Evolutionary conservation across 2,329 filamentous ascomycete genomes (phyloP).

Genomic region (Phialophora chinensis): DNA sequence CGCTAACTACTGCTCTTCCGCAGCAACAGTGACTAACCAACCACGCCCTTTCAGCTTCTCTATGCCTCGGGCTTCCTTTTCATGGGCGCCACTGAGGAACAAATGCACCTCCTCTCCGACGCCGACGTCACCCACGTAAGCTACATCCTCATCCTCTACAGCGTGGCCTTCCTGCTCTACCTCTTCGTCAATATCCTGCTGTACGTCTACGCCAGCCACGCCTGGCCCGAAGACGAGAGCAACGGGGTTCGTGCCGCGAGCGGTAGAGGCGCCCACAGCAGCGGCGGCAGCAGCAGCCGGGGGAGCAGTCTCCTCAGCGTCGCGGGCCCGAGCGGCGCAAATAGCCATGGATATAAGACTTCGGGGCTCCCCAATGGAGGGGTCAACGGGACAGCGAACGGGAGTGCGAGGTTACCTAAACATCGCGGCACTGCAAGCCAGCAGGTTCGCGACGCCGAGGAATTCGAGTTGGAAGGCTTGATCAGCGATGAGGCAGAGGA

Average conservation of each 20-base stretch:
- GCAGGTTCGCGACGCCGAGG: conserved; percentile 78
- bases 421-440: conserved; percentile 42
- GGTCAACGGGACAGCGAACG: conserved; percentile 27
- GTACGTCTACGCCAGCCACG: conserved; percentile 75
- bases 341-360: conserved; percentile 20
- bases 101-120: conserved; percentile 78
- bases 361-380: conserved; percentile 23
- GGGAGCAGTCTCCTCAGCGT: conserved; percentile 19
- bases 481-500: conserved; percentile 70
- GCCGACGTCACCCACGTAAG: conserved; percentile 85
- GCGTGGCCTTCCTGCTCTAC: conserved; percentile 86
- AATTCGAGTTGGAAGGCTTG: conserved; percentile 90
- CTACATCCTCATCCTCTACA: conserved; percentile 91
- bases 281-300: conserved; percentile 2
- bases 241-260: conserved; percentile 30
- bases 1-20: conserved; percentile 30
- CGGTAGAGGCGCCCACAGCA: conserved; percentile 8
- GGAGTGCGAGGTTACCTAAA: conserved; percentile 29
- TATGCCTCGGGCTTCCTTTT: conserved; percentile 94
- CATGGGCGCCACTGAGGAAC: conserved; percentile 96
- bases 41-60: conserved; percentile 68
- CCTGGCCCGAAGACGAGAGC: conserved; percentile 51
- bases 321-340: conserved; percentile 23
- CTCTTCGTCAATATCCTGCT: conserved; percentile 89
- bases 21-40: conserved; percentile 39